Evolutionary conservation across 2,329 filamentous ascomycete genomes (phyloP), one percentile per base, ranked within the genome.

Genomic region (Paraconiothyrium sp.): DNA sequence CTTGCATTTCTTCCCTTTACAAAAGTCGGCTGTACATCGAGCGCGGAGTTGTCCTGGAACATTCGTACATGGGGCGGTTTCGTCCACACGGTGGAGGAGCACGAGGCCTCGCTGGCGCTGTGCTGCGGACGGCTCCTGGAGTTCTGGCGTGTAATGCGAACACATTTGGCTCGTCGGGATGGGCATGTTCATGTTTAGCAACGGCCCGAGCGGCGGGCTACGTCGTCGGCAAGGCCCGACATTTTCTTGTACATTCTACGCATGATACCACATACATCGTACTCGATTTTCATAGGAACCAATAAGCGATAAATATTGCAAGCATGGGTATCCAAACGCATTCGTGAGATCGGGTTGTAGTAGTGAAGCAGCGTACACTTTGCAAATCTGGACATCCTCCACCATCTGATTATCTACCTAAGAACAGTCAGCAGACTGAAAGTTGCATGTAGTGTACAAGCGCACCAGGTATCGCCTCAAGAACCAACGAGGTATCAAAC

Each of bases 401-500:
- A 37, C 39, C 14, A 47, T 32, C 20, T n/a, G 4, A 27, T 48
- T 39, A 48, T 46, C 54, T 57, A 61, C 30, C 54, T 61, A 47
- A n/a, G 32, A 34, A 24, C 54, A 57, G 47, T 61, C 59, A 61
- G 59, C 46, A 51, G 47, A 56, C 60, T 41, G 30, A 34, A 37
- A 4, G 10, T 14, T 34, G 37, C 37, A 49, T 49, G 54, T 48
- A 47, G 48, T 58, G 47, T 66, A 66, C 64, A 66, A 47, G 61
- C 65, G 58, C 63, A 62, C 57, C 50, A 14, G 44, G 44, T 59
- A 56, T 27, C 59, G 62, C 58, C 49, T 54, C 41, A 47, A 41
- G 37, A 48, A 48, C 63, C 51, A 37, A 62, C 59, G 56, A 63
- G 65, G 63, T 67, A 67, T 67, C 63, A 64, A 65, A 67, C 57